phyloP scores from a whole-genome alignment of 164 flowering plant genomes.

The Houttuynia cordata region DNA sequence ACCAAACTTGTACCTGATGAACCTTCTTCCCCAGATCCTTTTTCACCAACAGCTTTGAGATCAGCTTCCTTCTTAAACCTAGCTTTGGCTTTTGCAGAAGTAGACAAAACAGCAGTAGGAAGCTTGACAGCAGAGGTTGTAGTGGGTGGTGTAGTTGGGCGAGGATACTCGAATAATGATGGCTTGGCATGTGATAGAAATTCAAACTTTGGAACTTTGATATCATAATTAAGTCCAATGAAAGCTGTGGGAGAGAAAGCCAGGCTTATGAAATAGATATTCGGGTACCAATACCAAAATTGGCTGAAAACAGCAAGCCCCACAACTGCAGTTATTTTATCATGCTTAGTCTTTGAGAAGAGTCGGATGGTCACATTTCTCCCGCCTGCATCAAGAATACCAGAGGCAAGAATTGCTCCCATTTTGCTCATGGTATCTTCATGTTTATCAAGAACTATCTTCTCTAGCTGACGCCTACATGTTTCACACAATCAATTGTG shows the following conservation, averaged over 20 bases:
- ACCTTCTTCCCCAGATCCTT: conserved; percentile 32
- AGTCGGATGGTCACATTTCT: conserved; percentile 90
- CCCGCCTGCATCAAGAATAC: conserved; percentile 98
- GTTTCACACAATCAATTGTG: background rate
- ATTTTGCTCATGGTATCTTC: conserved; percentile 99
- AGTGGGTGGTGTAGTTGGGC: conserved; percentile 76
- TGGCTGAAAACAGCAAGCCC: conserved; percentile 97
- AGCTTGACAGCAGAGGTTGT: conserved; percentile 78
- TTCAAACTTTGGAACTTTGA: conserved; percentile 90
- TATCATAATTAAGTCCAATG: conserved; percentile 83
- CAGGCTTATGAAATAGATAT: conserved; percentile 80
- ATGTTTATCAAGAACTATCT: conserved; percentile 95
- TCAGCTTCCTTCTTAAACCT: conserved; percentile 92
- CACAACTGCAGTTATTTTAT: conserved; percentile 85
- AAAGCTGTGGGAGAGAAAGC: conserved; percentile 93
- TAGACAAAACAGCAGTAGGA: conserved; percentile 88
- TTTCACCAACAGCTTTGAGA: conserved; percentile 64
- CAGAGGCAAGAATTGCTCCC: conserved; percentile 99
- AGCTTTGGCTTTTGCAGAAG: conserved; percentile 90
- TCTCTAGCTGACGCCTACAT: conserved; percentile 83
- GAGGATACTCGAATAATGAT: conserved; percentile 89
- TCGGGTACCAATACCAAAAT: conserved; percentile 99
- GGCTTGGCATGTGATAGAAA: conserved; percentile 93
- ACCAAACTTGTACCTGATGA: conserved; percentile 32
- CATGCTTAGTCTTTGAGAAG: conserved; percentile 90